phyloP scores from a whole-genome alignment of 129 eudicot genomes.

The Logfia minima region DNA sequence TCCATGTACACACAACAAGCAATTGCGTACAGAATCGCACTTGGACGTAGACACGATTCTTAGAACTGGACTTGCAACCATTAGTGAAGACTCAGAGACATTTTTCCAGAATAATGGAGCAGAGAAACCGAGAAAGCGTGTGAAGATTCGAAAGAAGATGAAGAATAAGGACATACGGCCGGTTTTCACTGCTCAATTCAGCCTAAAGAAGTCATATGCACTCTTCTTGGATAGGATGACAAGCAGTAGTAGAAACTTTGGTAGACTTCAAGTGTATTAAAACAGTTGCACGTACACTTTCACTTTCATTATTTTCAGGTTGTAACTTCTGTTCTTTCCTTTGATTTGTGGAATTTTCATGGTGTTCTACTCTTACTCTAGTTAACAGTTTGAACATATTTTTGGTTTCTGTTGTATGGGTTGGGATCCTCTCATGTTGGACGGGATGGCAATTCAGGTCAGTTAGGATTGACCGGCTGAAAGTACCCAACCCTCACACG shows the following conservation, averaged over 20 bases:
- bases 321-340: background rate
- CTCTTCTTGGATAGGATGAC: conserved; percentile 62
- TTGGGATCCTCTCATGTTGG: too few species aligned
- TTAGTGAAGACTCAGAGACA: conserved; percentile 45
- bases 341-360: background rate
- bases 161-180: conserved; percentile 36
- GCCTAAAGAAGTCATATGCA: conserved; percentile 56
- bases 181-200: conserved; percentile 47
- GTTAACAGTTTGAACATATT: background rate
- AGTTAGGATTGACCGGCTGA: too few species aligned
- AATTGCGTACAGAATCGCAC: conserved; percentile 38
- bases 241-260: conserved; percentile 55
- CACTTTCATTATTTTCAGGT: background rate
- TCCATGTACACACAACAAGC: conserved; percentile 37
- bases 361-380: background rate
- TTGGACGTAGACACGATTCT: conserved; percentile 53
- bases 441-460: too few species aligned
- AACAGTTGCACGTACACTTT: background rate
- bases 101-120: conserved; percentile 27
- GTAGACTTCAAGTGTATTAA: conserved; percentile 44
- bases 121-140: conserved; percentile 10
- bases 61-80: conserved; percentile 51
- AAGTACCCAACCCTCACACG: too few species aligned
- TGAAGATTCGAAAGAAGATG: conserved; percentile 37
- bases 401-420: background rate